Base-by-base conservation (phyloP, 2,329 filamentous ascomycete genomes). In the Colletotrichum plurivorum region DNA sequence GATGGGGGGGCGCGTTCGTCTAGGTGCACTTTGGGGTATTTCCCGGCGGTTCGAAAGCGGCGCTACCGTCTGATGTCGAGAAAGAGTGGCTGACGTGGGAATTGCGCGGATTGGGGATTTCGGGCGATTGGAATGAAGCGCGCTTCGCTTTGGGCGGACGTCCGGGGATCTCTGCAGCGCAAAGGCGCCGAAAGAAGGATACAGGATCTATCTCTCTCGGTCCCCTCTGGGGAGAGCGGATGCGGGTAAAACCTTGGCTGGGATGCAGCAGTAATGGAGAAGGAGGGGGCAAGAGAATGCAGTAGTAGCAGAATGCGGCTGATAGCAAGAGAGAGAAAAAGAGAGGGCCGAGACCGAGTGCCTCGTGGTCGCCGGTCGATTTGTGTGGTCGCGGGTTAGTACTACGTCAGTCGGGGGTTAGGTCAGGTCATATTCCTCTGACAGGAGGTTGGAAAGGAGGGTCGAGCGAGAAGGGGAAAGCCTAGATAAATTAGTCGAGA, bases 401-500 rank as follows among this genome's bases (percentile, higher is more conserved):
- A 49, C 61, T 67, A 67, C 62, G 55, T 69, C 61, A 60, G 67
- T 66, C 49, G 31, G 2, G 2, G 31, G 31, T 36, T 36, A 46
- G 31, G 57, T 56, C 45, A 66, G 52, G 41, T 66, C 63, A 56
- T 66, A 25, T 52, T 66, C 67, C 41, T 68, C 54, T 61, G 56
- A 67, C 56, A 59, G 55, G 49, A 66, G 43, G 49, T 46, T 52
- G 49, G 31, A 66, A 66, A 48, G 55, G 67, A 69, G 55, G 66
- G 62, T 66, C 51, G 55, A 52, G 66, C 55, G 54, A 66, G 36
- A 54, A 60, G 57, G 67, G 45, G 39, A 65, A 55, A 56, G 51
- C 46, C 62, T 43, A 69, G 46, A 64, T 67, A 61, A 68, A 60
- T 45, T 58, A 59, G 63, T 46, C 51, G 53, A n/a, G 22, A 46